Base-by-base conservation (phyloP, 2,329 filamentous ascomycete species). In the Aureobasidium sp. region DNA sequence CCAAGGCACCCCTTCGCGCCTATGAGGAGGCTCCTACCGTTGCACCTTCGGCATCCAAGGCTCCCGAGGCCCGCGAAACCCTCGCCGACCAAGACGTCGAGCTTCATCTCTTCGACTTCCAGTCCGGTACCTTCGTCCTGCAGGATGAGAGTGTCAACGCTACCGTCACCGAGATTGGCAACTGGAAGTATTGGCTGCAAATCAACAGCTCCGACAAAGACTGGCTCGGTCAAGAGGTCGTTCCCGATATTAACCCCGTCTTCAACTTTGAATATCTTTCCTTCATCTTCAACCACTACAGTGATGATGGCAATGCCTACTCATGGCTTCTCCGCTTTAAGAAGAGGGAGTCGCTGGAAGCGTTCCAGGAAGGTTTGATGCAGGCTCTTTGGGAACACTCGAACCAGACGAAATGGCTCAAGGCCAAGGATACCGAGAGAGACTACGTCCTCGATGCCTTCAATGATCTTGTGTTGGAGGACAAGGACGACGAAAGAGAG, bases 241-340 rank as follows among this genome's bases (percentile, higher is more conserved):
- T 90, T 25, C 85, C 88, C 6, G 93, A 98, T 61, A 89, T 97
- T 69, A 97, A 97, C 63, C 93, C 93, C 0, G 90, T 98, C 17
- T 98, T 97, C 76, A 97, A 97, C 71, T 97, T 96, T 60, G 93
- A 98, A 68, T 97, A 91, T 63, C 77, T 95, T n/a, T 97, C 91
- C 0, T 97, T 97, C 68, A 96, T 98, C 64, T 98, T 98, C 79
- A 98, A 98, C 64, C 90, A 96, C 67, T 97, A 95, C 67, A 80
- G 86, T 12, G 79, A 84, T 30, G 88, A 96, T 68, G 89, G 90
- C 2, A 87, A 86, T 1, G 91, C 93, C 4, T 94, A 90, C 68
- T 98, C 93, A 1, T 98, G 93, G 91, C 79, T 98, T 12, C 74
- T 98, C 30, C 84, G 90, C 12, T 98, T 98, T 74, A 88, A 86